Evolutionary conservation across 108 stramenopile genomes (phyloP), one percentile per base, ranked within the genome.

Genomic region (Aurantiochytrium sp.): DNA sequence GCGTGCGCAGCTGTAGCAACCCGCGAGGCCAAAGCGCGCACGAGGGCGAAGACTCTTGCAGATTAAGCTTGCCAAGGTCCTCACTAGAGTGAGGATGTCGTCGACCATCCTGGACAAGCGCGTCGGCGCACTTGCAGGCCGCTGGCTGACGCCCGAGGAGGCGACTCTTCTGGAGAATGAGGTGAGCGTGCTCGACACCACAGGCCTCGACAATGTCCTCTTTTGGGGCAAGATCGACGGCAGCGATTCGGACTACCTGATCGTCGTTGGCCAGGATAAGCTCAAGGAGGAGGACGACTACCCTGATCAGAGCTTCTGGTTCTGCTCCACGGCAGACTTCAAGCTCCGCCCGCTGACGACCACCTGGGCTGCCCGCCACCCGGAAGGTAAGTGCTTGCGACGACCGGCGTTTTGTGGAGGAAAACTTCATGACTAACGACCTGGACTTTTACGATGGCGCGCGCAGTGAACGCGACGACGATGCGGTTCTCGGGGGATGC

Each of bases 91-190:
- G 1, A 52, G 8, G 15, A 52, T 52, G 50, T 52, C 50, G 50
- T 52, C 34, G 59, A 24, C 59, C 19, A 12, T 27, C 59, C 59
- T 65, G 8, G 59, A 65, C 19, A 27, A 8, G 3, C 27, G 59
- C 27, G 34, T 65, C 15, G 59, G 59, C 59, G 59, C 27, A 24
- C 59, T 65, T 15, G 59, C 59, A 10, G 45, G 42, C 19, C 21
- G 27, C 6, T 81, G 73, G 73, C 73, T 81, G 73, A 81, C 73
- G 39, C 45, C 45, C n/a, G 73, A 81, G 73, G 73, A 81, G 45
- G 73, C 50, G 45, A 81, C 73, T 17, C 73, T 81, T 17, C 73
- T 81, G 6, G 2, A 0, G 12, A 81, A 81, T 24, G 73, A 41
- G 42, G 12, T 48, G n/a, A n/a, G n/a, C n/a, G 73, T 2, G 12